These are phyloP conservation scores for Aquanectria penicillioides DNA, from an alignment of 2,329 filamentous ascomycete species.

Conservation along the genomic window DNA sequence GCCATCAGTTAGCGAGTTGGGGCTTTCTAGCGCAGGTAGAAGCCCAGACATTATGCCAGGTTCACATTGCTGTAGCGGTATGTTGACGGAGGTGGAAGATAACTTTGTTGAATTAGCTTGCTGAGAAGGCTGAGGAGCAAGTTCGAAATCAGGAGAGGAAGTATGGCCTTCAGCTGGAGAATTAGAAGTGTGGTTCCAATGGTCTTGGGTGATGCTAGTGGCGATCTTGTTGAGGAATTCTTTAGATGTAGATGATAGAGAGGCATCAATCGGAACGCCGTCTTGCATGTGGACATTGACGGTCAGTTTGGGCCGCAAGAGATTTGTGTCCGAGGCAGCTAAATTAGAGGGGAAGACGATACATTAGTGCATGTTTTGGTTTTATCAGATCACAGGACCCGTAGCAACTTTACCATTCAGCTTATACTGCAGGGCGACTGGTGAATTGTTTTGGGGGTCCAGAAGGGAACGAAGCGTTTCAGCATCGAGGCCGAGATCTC, in stretches of 20 bases:
- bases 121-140: neutral
- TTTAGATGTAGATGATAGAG: constrained; percentile 72
- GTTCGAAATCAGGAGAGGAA: constrained; percentile 17
- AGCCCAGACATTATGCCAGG: neutral
- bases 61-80: neutral
- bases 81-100: neutral
- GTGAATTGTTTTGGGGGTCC: constrained; percentile 58
- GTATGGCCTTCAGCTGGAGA: constrained; percentile 5
- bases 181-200: neutral
- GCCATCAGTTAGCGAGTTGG: constrained; percentile 9
- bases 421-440: constrained; percentile 63
- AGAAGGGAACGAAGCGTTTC: constrained; percentile 75
- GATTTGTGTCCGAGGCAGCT: constrained; percentile 53
- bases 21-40: too few species aligned
- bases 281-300: constrained; percentile 74
- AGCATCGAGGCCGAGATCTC: constrained; percentile 75
- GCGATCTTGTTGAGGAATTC: constrained; percentile 71
- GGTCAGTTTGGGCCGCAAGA: constrained; percentile 74
- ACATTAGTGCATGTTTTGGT: neutral
- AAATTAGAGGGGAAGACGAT: neutral
- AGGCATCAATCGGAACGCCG: constrained; percentile 75
- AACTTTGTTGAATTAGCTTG: neutral
- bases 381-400: neutral
- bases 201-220: constrained; percentile 48
- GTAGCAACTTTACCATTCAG: constrained; percentile 56